Conservation (phyloP, 805 yeast species). For the Wickerhamomyces mucosus region DNA sequence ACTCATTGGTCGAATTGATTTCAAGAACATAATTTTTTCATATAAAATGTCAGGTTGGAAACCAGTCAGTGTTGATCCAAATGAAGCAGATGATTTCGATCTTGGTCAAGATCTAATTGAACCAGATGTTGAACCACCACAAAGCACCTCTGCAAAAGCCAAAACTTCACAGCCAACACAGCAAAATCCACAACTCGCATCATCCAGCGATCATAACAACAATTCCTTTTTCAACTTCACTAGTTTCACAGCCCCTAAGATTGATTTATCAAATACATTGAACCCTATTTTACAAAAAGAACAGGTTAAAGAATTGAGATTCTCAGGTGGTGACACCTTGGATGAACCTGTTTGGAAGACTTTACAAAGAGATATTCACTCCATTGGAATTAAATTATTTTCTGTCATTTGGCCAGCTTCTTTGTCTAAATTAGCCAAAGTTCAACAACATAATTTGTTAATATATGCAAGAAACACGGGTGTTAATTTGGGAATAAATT, state of each 20-base stretch:
- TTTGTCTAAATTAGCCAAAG: slow-evolving; percentile 19
- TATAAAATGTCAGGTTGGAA: too few species aligned
- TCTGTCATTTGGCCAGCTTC: slow-evolving; percentile 35
- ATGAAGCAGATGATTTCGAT: slow-evolving; percentile 20
- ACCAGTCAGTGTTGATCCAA: slow-evolving; percentile 19
- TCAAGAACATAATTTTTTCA: too few species aligned
- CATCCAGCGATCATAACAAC: slow-evolving; percentile 2
- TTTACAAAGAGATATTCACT: slow-evolving; percentile 34
- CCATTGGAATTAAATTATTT: slow-evolving; percentile 32
- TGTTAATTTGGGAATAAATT: slow-evolving; percentile 20
- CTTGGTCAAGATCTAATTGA: slow-evolving; percentile 20
- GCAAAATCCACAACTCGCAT: slow-evolving; percentile 1
- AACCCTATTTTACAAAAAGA: slow-evolving; percentile 23
- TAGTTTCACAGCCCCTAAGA: slow-evolving; percentile 20
- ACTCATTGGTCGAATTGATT: too few species aligned
- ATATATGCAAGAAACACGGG: slow-evolving; percentile 22
- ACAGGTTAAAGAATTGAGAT: slow-evolving; percentile 20
- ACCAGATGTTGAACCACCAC: slow-evolving; percentile 14
- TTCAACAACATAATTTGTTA: slow-evolving; percentile 21
- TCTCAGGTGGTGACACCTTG: slow-evolving; percentile 57
- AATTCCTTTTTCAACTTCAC: slow-evolving; percentile 20
- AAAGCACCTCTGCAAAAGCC: slow-evolving; percentile 1
- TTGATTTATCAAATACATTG: slow-evolving; percentile 21
- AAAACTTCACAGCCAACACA: not conserved
- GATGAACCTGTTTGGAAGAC: slow-evolving; percentile 63